These are phyloP conservation scores for Leccinum longicurvipes DNA, from an alignment of 768 basidiomycete species.

Conservation along the genomic window DNA sequence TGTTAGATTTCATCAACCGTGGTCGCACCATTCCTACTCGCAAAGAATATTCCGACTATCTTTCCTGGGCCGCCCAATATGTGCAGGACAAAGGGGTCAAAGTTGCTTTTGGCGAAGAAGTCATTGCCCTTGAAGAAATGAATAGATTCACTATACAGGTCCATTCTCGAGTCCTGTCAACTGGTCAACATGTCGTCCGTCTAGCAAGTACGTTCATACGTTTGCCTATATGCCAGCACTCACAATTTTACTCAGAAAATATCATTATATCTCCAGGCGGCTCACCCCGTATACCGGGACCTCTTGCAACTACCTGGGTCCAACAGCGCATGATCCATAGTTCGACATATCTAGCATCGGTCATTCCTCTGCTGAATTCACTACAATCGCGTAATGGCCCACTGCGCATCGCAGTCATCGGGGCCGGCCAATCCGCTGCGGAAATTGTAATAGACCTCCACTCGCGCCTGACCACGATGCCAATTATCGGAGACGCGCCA, in stretches of 20 bases:
- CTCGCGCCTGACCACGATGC: constrained; percentile 35
- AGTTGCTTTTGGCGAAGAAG: constrained; percentile 45
- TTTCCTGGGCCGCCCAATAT: constrained; percentile 47
- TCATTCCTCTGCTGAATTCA: constrained; percentile 33
- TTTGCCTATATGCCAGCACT: neutral
- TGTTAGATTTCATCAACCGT: constrained; percentile 52
- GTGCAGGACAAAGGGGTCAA: constrained; percentile 42
- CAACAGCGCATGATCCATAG: constrained; percentile 42
- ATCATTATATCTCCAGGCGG: constrained; percentile 52
- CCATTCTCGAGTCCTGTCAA: constrained; percentile 33
- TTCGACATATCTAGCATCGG: constrained; percentile 40
- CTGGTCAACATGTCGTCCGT: constrained; percentile 34
- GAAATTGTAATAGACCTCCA: constrained; percentile 46
- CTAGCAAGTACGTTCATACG: constrained; percentile 37
- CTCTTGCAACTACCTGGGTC: constrained; percentile 30
- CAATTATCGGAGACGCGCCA: constrained; percentile 16
- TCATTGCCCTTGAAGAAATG: constrained; percentile 37
- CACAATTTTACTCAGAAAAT: constrained; percentile 33
- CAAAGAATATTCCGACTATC: constrained; percentile 53
- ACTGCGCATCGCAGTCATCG: constrained; percentile 43
- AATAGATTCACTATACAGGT: constrained; percentile 37
- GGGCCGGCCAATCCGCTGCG: constrained; percentile 47
- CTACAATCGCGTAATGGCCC: constrained; percentile 25
- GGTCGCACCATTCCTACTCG: constrained; percentile 49
- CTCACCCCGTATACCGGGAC: constrained; percentile 39